Base-by-base conservation (phyloP, 495 filamentous ascomycete genomes). In the Neurospora sp. region DNA sequence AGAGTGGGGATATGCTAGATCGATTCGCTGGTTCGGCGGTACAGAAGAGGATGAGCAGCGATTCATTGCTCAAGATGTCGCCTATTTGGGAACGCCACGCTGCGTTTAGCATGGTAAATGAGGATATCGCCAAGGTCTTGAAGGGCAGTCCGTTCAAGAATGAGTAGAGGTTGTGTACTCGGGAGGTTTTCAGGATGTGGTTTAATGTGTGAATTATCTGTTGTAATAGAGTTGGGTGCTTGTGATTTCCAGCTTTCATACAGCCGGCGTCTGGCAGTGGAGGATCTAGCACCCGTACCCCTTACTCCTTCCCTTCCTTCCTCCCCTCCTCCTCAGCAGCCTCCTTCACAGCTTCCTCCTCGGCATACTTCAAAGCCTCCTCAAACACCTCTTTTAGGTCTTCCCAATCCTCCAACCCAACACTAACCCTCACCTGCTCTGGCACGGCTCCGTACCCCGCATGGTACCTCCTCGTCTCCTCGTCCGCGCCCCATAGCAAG, bases 341-440 rank as follows among this genome's bases (percentile, higher is more conserved):
- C 54, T 62, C 27, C 27, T 18, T 35, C 6, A 7, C 6, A 35
- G 14, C 71, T 8, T 72, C 73, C 42, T 42, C 69, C 42, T 42
- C 72, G 1, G 77, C 75, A 41, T 35, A 69, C 27, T 41, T 71
- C 70, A 85, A 18, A 12, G 83, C 85, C 8, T 72, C 75, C 76
- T 74, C 72, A 37, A 83, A 76, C 5, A 80, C 82, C 38, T 78
- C 77, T 2, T 84, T 10, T 74, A 86, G 31, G 41, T 79, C 77
- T 69, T 78, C 80, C 54, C 74, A 77, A 5, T 79, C 78, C 76
- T 86, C 85, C 42, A 86, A 70, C 41, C 85, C 85, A 18, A 82
- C 81, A 11, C 79, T 75, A 40, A 87, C 71, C 14, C 85, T 73
- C 3, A 86, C 72, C 74, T 83, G 81, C 70, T 78, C 79, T 71